Conservation (phyloP, 1,139 yeast genomes). For the Taphrina flavorubra region DNA sequence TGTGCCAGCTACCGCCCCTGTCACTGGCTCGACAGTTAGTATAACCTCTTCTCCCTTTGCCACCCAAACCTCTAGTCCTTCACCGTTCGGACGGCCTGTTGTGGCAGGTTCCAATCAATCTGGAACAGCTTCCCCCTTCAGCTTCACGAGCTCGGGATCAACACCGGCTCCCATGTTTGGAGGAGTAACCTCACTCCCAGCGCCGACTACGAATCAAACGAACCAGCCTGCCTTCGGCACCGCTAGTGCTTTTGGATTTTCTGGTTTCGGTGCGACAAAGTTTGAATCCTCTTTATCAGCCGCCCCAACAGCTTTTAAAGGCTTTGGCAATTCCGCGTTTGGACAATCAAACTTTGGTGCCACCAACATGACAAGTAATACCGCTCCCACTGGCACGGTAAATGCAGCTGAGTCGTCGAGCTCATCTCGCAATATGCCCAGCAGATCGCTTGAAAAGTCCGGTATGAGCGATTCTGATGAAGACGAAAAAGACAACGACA, state of each 20-base stretch:
- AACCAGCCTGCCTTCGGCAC: slow-evolving; percentile 18
- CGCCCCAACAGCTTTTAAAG: slow-evolving; percentile 4
- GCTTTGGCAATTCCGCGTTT: not conserved
- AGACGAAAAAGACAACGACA: slow-evolving; percentile 23
- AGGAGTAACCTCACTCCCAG: not conserved
- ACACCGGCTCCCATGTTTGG: slow-evolving; percentile 21
- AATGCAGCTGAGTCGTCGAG: not conserved
- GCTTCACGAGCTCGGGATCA: slow-evolving; percentile 4
- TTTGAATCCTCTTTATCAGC: not conserved
- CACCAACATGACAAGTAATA: not conserved
- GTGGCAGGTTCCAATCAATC: not conserved
- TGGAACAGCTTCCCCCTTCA: slow-evolving; percentile 8
- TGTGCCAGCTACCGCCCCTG: not conserved
- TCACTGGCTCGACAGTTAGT: not conserved
- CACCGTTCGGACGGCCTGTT: slow-evolving; percentile 6
- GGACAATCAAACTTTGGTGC: not conserved
- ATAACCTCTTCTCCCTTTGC: not conserved
- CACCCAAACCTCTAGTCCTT: slow-evolving; percentile 3
- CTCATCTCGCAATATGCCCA: not conserved
- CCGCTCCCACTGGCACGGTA: not conserved
- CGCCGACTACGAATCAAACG: not conserved
- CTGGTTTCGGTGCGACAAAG: slow-evolving; percentile 21
- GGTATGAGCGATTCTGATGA: slow-evolving; percentile 20
- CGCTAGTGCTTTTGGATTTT: slow-evolving; percentile 16
- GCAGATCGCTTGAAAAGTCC: not conserved